These are phyloP conservation scores for Puccinellia tenuiflora DNA, from an alignment of 176 grass and related monocot genomes.

Conservation along the genomic window DNA sequence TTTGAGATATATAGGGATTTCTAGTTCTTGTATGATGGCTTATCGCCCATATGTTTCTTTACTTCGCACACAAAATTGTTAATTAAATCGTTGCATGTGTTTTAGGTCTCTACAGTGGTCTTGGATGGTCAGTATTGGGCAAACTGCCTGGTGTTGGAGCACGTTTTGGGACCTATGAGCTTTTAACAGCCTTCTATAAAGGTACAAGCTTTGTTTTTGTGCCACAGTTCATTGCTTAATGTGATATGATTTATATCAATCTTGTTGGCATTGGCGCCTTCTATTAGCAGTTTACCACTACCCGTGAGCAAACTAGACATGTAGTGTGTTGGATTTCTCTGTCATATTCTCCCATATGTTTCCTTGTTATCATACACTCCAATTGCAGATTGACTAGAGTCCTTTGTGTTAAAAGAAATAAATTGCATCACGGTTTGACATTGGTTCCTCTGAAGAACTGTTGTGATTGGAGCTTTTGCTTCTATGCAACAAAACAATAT, in stretches of 20 bases:
- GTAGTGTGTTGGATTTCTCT: background rate
- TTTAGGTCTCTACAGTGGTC: conserved; percentile 72
- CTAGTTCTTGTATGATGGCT: background rate
- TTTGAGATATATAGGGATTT: conserved; percentile 17
- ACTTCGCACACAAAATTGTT: conserved; percentile 2
- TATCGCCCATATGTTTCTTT: background rate
- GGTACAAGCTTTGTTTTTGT: conserved; percentile 27
- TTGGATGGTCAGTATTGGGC: conserved; percentile 74
- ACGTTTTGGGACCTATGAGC: conserved; percentile 87
- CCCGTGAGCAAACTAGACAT: background rate
- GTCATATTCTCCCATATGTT: background rate
- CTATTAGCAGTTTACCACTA: background rate
- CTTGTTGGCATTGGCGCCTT: conserved; percentile 3
- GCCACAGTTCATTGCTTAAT: background rate
- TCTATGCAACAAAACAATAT: background rate
- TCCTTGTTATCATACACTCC: background rate
- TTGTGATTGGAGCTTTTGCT: background rate
- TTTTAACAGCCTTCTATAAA: conserved; percentile 92
- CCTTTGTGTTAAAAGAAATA: background rate
- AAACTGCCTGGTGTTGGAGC: conserved; percentile 70
- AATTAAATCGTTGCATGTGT: background rate
- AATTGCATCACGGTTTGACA: background rate
- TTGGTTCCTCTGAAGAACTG: background rate
- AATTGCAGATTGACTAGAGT: background rate
- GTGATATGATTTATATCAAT: background rate